Base-by-base conservation (phyloP, 306 rosid genomes). In the Canavalia gladiata region DNA sequence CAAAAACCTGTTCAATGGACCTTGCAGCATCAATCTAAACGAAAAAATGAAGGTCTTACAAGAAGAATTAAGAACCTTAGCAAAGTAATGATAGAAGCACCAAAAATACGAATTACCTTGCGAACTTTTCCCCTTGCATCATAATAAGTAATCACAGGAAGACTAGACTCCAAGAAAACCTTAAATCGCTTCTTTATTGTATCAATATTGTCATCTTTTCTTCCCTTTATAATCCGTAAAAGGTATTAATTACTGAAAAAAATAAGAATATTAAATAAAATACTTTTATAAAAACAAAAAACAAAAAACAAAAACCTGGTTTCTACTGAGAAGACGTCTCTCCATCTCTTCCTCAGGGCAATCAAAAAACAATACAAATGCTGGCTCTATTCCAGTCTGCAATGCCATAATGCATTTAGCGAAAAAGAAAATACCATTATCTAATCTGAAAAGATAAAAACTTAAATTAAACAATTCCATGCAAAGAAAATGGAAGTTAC, bases 261-360 rank as follows among this genome's bases (percentile, higher is more conserved):
- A 49, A 73, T 29, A 74, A 80, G 60, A 77, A 56, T 68, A 18
- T 18, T 18, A 18, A 18, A 18, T 18, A 18, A 18, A 18, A 18
- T 18, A 18, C 25, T 18, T 18, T 18, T 18, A 18, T 18, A 18
- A 18, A 18, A 18, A 18, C 25, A 18, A 18, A 18, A 18, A 18
- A 18, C 25, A 18, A 18, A 18, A 18, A 18, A 18, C 25, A 18
- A 18, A 18, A 18, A 94, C 99, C 99, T 96, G 91, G 82, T 96
- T 92, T 88, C 99, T 86, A 82, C 67, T 65, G 77, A 96, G 86
- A 82, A 96, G 94, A 45, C 99, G 92, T 85, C 78, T 92, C 89
- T 96, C 98, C 99, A 93, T 90, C 87, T 93, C 99, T 83, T 92
- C 89, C 74, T 93, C 97, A 1, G 92, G 85, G 78, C 98, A 96